A percentile compares a stretch with the other conserved stretches of the same genome.
phyloP scores from a whole-genome alignment of 495 filamentous ascomycete species.

The Gamarada debralockiae region DNA sequence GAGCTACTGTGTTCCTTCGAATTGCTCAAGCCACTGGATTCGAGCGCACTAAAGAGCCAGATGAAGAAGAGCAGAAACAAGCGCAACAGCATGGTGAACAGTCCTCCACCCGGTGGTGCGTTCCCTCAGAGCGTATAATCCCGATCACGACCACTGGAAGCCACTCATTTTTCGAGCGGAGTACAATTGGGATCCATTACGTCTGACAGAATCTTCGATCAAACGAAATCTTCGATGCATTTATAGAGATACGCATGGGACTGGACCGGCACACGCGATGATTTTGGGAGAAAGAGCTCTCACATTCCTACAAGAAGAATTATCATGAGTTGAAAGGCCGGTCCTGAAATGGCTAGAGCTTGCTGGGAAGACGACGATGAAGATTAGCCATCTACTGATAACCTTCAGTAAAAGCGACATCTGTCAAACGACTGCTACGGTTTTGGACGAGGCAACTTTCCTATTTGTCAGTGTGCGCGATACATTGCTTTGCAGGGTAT shows the following conservation, averaged over 20 bases:
- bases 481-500: not conserved
- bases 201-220: no score
- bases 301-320: not conserved
- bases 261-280: not conserved
- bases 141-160: not conserved
- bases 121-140: slow-evolving; percentile 50
- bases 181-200: no score
- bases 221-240: not conserved
- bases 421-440: no score
- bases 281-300: slow-evolving; percentile 1
- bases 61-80: slow-evolving; percentile 98
- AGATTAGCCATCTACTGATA: no score
- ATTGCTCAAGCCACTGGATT: slow-evolving; percentile 92
- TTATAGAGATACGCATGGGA: not conserved
- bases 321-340: not conserved
- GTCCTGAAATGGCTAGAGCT: not conserved
- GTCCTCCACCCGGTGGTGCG: slow-evolving; percentile 65
- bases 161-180: not conserved
- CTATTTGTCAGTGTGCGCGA: not conserved
- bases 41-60: slow-evolving; percentile 94
- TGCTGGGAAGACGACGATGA: no score
- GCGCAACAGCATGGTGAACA: slow-evolving; percentile 84
- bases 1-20: slow-evolving; percentile 98
- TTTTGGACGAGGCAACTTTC: not conserved
- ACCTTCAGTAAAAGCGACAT: no score